These are phyloP conservation scores for Flaveria bidentis DNA, from an alignment of 129 eudicot genomes.

Conservation along the genomic window DNA sequence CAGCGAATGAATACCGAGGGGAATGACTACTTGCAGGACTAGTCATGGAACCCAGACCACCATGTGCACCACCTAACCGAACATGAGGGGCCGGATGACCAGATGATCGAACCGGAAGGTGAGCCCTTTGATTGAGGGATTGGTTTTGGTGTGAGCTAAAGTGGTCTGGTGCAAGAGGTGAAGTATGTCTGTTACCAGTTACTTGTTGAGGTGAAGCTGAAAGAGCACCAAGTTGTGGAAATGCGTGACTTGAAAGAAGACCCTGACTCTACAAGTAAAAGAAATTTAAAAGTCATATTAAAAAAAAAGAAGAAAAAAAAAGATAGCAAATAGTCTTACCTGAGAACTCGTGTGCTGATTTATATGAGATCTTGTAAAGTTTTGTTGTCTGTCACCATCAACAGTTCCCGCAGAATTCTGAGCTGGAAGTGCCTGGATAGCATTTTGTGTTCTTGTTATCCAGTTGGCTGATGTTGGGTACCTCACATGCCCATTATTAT, in stretches of 20 bases:
- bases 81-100: slow-evolving; percentile 36
- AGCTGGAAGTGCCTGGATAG: slow-evolving; percentile 76
- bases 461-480: slow-evolving; percentile 34
- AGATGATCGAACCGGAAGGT: slow-evolving; percentile 41
- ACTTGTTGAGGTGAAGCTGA: slow-evolving; percentile 39
- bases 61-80: slow-evolving; percentile 34
- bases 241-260: slow-evolving; percentile 28
- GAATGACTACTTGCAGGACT: slow-evolving; percentile 34
- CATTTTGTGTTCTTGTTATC: slow-evolving; percentile 43
- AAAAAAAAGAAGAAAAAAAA: neutral
- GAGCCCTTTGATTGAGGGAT: slow-evolving; percentile 28
- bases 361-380: slow-evolving; percentile 29
- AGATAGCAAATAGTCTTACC: slow-evolving; percentile 30
- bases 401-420: slow-evolving; percentile 32
- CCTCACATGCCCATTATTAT: slow-evolving; percentile 51
- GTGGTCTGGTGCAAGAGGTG: slow-evolving; percentile 39
- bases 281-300: neutral
- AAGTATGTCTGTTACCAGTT: slow-evolving; percentile 31
- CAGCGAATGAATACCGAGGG: slow-evolving; percentile 32
- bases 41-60: slow-evolving; percentile 22
- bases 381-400: slow-evolving; percentile 40
- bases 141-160: slow-evolving; percentile 44
- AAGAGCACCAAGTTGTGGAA: slow-evolving; percentile 43
- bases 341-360: slow-evolving; percentile 36
- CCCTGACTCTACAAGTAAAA: slow-evolving; percentile 29